Conservation (phyloP, 1,284 basidiomycete genomes). For the Heterobasidion occidentale region DNA sequence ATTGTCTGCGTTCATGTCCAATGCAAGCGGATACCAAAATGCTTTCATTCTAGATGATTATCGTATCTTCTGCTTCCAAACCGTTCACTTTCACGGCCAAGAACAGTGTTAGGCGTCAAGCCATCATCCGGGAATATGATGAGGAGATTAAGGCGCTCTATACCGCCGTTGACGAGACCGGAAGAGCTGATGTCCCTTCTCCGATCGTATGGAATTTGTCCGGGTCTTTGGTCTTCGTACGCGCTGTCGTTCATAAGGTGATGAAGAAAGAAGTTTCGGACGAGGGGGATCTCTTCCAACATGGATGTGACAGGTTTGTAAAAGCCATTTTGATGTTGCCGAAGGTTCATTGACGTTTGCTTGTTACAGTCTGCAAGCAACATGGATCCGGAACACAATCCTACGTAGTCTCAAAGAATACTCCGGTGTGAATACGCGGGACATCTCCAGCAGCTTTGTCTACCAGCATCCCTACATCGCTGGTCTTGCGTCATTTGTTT, state of each 20-base stretch:
- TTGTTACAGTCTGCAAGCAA: slow-evolving; percentile 22
- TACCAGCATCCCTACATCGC: slow-evolving; percentile 23
- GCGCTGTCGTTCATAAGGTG: slow-evolving; percentile 12
- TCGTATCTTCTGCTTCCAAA: slow-evolving; percentile 17
- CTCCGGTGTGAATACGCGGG: slow-evolving; percentile 9
- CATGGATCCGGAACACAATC: slow-evolving; percentile 27
- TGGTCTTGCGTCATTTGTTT: background rate
- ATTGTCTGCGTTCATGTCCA: background rate
- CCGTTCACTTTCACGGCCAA: slow-evolving; percentile 26
- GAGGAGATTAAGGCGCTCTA: slow-evolving; percentile 23
- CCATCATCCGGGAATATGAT: slow-evolving; percentile 21
- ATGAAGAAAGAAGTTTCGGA: slow-evolving; percentile 12
- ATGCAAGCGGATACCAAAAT: background rate
- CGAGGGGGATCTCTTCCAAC: slow-evolving; percentile 25
- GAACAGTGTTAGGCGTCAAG: slow-evolving; percentile 20
- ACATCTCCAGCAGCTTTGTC: slow-evolving; percentile 20
- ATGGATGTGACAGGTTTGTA: slow-evolving; percentile 27
- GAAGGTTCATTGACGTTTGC: background rate
- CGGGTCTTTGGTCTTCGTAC: slow-evolving; percentile 12
- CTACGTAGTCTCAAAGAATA: slow-evolving; percentile 17
- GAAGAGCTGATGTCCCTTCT: slow-evolving; percentile 4
- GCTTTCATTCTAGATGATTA: slow-evolving; percentile 18
- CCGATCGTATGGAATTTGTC: slow-evolving; percentile 17
- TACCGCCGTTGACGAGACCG: slow-evolving; percentile 15
- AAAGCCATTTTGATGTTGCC: too few species aligned